Base-by-base conservation (phyloP, 148 eudicot genomes). In the Tetragonia tetragonoides region DNA sequence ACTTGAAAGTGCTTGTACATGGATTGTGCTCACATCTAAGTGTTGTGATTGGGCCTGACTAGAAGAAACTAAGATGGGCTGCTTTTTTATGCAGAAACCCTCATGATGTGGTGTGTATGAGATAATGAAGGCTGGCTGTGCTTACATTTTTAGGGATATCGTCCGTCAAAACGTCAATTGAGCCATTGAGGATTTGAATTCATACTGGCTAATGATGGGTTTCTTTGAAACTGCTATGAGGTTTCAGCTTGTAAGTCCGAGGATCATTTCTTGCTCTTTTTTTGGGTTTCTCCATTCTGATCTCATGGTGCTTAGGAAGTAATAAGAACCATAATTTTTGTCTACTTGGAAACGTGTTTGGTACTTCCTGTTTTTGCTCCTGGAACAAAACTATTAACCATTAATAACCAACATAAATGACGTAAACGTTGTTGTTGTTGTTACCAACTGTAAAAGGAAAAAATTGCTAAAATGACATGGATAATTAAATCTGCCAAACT, bases 231-330 rank as follows among this genome's bases (percentile, higher is more conserved):
- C 18, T 40, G 61, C 37, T 64, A 49, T 40, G 24, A 75, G 16
- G 20, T n/a, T 28, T 28, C 34, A 28, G 34, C 34, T 28, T 53
- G 79, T 56, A 77, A 68, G 66, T 67, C 72, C 21, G 51, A 51
- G 63, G 51, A 51, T 53, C 47, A 40, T 38, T 65, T 51, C 28
- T 21, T 24, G 40, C 54, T 65, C 67, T 66, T 47, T 14, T 41
- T 47, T 34, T 47, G 61, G 60, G 42, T 20, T 65, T 53, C 16
- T 51, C 65, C 38, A 24, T 40, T 37, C 46, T 14, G 49, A 66
- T 38, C 20, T 66, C 66, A 28, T 66, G 49, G 17, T 76, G 14
- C 9, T 11, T 61, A 21, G 3, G 34, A 28, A 28, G 34, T 28
- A 28, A 28, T 28, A 28, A 1, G 70, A 53, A 37, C 46, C 23